phyloP scores from a whole-genome alignment of 345 rosid species.

The Salix udensis region DNA sequence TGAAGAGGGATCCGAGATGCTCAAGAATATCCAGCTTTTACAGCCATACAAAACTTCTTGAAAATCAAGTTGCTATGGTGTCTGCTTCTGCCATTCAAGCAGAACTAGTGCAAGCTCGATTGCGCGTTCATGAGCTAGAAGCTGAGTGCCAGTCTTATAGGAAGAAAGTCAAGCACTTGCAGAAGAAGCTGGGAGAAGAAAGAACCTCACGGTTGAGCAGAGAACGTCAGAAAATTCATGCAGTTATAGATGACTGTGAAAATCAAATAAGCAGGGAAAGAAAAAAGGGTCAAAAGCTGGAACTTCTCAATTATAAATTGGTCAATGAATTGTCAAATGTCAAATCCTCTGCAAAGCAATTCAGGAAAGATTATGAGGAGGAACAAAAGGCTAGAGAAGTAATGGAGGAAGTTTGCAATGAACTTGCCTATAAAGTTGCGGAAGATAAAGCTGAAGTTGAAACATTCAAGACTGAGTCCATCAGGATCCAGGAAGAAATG shows the following conservation, averaged over 20 bases:
- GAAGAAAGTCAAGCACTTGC: constrained; percentile 4
- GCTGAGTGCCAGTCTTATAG: not conserved
- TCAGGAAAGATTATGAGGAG: constrained; percentile 18
- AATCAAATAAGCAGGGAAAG: constrained; percentile 7
- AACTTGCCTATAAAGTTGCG: constrained; percentile 15
- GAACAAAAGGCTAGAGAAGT: constrained; percentile 18
- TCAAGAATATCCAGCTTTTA: not conserved
- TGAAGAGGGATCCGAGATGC: constrained; percentile 15
- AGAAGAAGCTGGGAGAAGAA: constrained; percentile 13
- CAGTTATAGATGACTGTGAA: not conserved
- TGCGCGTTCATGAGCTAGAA: constrained; percentile 13
- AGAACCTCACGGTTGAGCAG: not conserved
- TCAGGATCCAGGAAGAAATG: constrained; percentile 23
- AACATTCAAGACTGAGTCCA: constrained; percentile 21
- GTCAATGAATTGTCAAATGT: constrained; percentile 5
- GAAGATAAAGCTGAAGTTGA: constrained; percentile 37
- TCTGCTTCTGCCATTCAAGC: constrained; percentile 5
- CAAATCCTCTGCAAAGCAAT: constrained; percentile 13
- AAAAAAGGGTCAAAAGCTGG: constrained; percentile 3
- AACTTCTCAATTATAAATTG: constrained; percentile 14
- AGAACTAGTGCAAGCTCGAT: not conserved
- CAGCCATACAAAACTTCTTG: not conserved
- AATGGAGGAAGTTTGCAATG: constrained; percentile 27
- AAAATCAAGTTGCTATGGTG: not conserved
- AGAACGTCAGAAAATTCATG: constrained; percentile 10